Evolutionary conservation across 108 stramenopile species (phyloP), one percentile per base, ranked within the genome.

Genomic region (Cyclostephanos invisitatus): DNA sequence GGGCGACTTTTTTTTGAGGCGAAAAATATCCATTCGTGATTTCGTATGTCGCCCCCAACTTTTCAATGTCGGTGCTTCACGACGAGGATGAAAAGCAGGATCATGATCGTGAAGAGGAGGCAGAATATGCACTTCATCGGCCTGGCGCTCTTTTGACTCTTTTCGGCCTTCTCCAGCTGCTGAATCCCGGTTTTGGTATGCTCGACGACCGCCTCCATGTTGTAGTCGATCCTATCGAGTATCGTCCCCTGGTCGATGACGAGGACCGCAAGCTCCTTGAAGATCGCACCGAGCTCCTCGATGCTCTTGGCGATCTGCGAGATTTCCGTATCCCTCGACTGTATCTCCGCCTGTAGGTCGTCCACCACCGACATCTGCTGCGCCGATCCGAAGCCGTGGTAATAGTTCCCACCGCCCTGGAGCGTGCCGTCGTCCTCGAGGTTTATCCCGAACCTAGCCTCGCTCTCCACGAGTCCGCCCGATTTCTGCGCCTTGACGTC

Each of bases 161-260:
- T 91, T 64, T 99, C 99, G 7, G 99, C 99, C 70, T 85, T 86
- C 73, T 98, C 97, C 51, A 99, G 81, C 78, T 99, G 97, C 37
- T 85, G 75, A 50, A 99, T 96, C 40, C 98, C 99, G 55, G 95
- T 91, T 63, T 97, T 95, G 38, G 97, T 98, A 74, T 96, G 94
- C 83, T 99, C 98, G 7, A 99, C 97, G 29, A 98, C 98, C 37
- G 97, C 92, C 82, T 99, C 99, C 98, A 99, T 98, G 73, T 99
- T 99, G 85, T 97, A 99, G 78, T 99, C 99, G 67, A 99, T 99
- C 10, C 99, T 92, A 86, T 99, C 99, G 21, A 99, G 85, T 36
- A 99, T 97, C 0, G 99, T 99, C 2, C 99, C 99, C 74, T 99
- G 99, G 80, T 99, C 99, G 80, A 99, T 99, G 20, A 99, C 99